Evolutionary conservation across 1,284 basidiomycete species (phyloP).

Genomic region (Chiua sp.): DNA sequence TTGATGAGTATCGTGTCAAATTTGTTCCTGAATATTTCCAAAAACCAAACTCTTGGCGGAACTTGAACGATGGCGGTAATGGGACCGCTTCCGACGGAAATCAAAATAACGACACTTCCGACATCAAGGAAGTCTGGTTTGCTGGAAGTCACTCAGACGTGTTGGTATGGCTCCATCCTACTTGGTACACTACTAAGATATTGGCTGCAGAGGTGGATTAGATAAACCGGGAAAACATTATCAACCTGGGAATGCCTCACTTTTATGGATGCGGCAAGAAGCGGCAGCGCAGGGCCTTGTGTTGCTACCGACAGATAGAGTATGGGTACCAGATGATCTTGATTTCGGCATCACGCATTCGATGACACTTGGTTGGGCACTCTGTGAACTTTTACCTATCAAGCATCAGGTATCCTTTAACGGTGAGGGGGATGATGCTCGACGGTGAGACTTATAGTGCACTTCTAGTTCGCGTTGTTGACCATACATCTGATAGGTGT

Average conservation of each 20-base stretch:
- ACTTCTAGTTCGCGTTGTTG: background rate
- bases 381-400: slow-evolving; percentile 32
- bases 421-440: slow-evolving; percentile 8
- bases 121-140: no score
- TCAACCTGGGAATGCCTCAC: slow-evolving; percentile 29
- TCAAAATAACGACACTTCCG: background rate
- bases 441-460: slow-evolving; percentile 17
- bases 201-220: slow-evolving; percentile 26
- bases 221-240: slow-evolving; percentile 8
- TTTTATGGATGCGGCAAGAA: slow-evolving; percentile 36
- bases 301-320: slow-evolving; percentile 25
- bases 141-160: slow-evolving; percentile 43
- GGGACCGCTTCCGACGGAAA: background rate
- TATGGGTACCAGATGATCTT: slow-evolving; percentile 32
- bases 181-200: background rate
- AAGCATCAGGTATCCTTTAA: slow-evolving; percentile 29
- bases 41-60: slow-evolving; percentile 28
- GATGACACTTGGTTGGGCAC: slow-evolving; percentile 24
- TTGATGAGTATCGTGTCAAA: slow-evolving; percentile 44
- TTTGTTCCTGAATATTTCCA: slow-evolving; percentile 45
- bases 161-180: slow-evolving; percentile 17
- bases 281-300: slow-evolving; percentile 28
- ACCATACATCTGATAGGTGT: slow-evolving; percentile 14
- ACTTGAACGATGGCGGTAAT: background rate
- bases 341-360: slow-evolving; percentile 25